Evolutionary conservation across 1,284 basidiomycete genomes (phyloP), one percentile per base, ranked within the genome.

Genomic region (Microbotryum saponariae): DNA sequence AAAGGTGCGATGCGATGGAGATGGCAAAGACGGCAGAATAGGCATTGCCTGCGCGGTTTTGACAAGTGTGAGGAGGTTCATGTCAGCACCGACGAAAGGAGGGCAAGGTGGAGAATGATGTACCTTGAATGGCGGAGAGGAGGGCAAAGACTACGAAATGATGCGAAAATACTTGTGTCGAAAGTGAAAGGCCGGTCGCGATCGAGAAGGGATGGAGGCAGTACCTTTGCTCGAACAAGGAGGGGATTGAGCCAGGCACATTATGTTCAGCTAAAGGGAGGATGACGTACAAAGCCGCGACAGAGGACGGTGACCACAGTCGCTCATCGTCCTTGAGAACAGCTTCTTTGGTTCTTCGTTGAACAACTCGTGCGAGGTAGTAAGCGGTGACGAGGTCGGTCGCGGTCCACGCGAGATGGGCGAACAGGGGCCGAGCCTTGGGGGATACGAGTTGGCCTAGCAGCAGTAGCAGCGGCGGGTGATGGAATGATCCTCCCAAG

Each of bases 121-220:
- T 50, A 89, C 89, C 83, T 76, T 81, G 75, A 51, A 83, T 81
- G 0, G 89, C 89, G 61, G 85, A 84, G 76, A 85, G 81, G n/a
- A 96, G 74, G 1, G 85, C 74, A 1, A 86, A 72, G 1, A 94
- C 77, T 33, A 84, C 75, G 6, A 89, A 75, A 0, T 83, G 79
- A 71, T 88, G 91, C 72, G 92, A 89, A 21, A 97, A 77, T 0
- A 83, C 81, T 0, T 88, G 85, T 0, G 89, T 89, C 0, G 91
- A 93, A 9, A 85, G 77, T 0, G 90, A 87, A 3, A 92, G 77
- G 46, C 85, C 87, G 0, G 91, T 84, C 1, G 90, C 78, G 53
- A 93, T 74, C 6, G 88, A 77, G 74, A 94, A 93, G 5, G 93
- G 93, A 70, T 96, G 96, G 63, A 94, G 77, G 4, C 97, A 81